Evolutionary conservation across 1,139 yeast genomes (phyloP).

Genomic region (Pichia sp.): DNA sequence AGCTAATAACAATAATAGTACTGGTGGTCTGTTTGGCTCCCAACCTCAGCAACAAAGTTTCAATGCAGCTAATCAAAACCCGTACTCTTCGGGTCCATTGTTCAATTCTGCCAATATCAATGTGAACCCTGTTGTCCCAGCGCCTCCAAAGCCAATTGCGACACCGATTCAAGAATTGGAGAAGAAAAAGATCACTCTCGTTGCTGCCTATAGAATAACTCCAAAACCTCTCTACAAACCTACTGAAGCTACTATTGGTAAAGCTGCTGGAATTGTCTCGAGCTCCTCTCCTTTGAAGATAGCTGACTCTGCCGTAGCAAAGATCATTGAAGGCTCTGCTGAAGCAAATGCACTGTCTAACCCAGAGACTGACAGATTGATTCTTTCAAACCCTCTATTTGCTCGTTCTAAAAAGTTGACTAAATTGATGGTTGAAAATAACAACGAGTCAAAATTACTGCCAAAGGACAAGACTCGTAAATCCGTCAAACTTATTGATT

Average conservation of each 20-base stretch:
- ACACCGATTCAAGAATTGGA: conserved; percentile 51
- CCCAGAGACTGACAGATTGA: conserved; percentile 58
- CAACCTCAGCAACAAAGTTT: conserved; percentile 22
- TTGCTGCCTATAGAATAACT: conserved; percentile 59
- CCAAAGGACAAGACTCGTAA: neutral
- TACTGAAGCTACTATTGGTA: conserved; percentile 21
- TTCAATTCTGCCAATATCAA: conserved; percentile 36
- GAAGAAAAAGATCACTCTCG: conserved; percentile 56
- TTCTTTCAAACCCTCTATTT: conserved; percentile 67
- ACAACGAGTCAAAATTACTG: conserved; percentile 28
- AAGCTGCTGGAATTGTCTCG: conserved; percentile 23
- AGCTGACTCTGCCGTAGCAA: conserved; percentile 27
- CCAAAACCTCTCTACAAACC: conserved; percentile 42
- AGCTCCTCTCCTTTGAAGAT: conserved; percentile 22
- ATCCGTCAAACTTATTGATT: conserved; percentile 9
- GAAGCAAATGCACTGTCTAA: conserved; percentile 30
- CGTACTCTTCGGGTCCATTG: conserved; percentile 51
- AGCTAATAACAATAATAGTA: conserved; percentile 4
- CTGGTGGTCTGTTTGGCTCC: neutral
- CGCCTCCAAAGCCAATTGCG: conserved; percentile 31
- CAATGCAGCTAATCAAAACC: conserved; percentile 46
- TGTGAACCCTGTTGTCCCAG: conserved; percentile 41
- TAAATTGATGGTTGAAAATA: conserved; percentile 50
- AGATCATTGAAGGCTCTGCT: conserved; percentile 20
- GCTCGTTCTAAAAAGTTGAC: conserved; percentile 59